A percentile compares a stretch with the other conserved stretches of the same genome.
These are phyloP conservation scores for Penicillium longicatenatum DNA, from an alignment of 495 filamentous ascomycete species.

Conservation along the genomic window DNA sequence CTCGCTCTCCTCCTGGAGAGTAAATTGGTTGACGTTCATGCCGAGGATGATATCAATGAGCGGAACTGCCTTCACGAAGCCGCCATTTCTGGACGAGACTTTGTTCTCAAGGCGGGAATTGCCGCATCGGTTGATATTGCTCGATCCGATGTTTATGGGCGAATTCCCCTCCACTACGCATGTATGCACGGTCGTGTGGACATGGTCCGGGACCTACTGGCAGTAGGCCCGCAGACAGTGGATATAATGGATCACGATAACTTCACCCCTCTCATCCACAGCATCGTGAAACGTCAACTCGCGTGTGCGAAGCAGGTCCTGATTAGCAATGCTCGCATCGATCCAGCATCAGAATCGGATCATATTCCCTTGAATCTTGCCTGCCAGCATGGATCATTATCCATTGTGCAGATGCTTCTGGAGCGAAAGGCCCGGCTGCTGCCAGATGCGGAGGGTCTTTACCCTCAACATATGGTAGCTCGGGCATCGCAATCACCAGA, in stretches of 20 bases:
- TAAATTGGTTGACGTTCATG: constrained; percentile 78
- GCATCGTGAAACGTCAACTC: constrained; percentile 82
- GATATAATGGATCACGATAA: constrained; percentile 92
- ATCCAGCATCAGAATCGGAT: constrained; percentile 80
- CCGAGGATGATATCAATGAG: constrained; percentile 96
- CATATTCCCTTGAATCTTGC: constrained; percentile 94
- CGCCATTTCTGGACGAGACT: constrained; percentile 79
- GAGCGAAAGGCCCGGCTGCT: constrained; percentile 75
- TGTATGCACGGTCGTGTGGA: constrained; percentile 90
- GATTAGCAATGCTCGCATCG: constrained; percentile 69
- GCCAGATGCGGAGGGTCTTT: constrained; percentile 93
- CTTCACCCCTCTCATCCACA: constrained; percentile 93
- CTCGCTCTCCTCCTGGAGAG: constrained; percentile 77
- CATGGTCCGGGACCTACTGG: constrained; percentile 75
- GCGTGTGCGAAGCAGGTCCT: constrained; percentile 78
- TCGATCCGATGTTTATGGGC: constrained; percentile 86
- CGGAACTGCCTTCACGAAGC: constrained; percentile 95
- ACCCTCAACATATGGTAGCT: constrained; percentile 96
- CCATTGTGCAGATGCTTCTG: constrained; percentile 81
- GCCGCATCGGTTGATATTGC: constrained; percentile 70
- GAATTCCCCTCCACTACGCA: constrained; percentile 93
- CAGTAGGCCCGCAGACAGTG: constrained; percentile 64
- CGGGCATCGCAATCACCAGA: constrained; percentile 80
- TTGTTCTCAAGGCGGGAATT: constrained; percentile 75
- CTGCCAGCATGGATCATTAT: constrained; percentile 84